phyloP scores from a whole-genome alignment of 352 stramenopile genomes.

The Phytophthora macrochlamydospora region DNA sequence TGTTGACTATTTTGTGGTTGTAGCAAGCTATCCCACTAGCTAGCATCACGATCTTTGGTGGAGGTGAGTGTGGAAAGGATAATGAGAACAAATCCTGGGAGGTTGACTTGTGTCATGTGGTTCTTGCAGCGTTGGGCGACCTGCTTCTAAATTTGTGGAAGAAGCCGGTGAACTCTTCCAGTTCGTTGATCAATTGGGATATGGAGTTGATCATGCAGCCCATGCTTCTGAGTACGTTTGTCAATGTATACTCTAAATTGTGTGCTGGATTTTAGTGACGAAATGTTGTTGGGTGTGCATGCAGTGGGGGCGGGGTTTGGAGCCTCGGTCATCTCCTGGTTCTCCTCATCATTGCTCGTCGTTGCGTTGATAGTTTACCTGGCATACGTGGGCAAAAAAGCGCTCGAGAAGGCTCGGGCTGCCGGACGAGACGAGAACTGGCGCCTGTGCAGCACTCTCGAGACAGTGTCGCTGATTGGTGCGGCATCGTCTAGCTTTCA shows the following conservation, averaged over 20 bases:
- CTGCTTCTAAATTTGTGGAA: slow-evolving; percentile 42
- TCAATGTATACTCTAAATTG: not conserved
- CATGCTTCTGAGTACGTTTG: slow-evolving; percentile 49
- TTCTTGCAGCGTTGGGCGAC: slow-evolving; percentile 32
- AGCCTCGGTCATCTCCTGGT: slow-evolving; percentile 87
- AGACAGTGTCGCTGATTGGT: slow-evolving; percentile 36
- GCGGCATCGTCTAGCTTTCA: slow-evolving; percentile 34
- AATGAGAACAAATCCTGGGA: not conserved
- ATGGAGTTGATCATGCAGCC: slow-evolving; percentile 95
- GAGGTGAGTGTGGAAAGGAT: slow-evolving; percentile 27
- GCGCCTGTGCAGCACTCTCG: slow-evolving; percentile 34
- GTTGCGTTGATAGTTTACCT: slow-evolving; percentile 87
- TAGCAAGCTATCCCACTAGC: slow-evolving; percentile 89
- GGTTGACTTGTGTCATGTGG: not conserved
- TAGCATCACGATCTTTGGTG: slow-evolving; percentile 92
- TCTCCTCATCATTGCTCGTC: slow-evolving; percentile 81
- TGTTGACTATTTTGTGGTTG: not conserved
- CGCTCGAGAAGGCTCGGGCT: slow-evolving; percentile 73
- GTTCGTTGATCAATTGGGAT: slow-evolving; percentile 94
- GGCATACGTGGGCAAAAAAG: slow-evolving; percentile 73
- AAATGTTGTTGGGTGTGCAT: not conserved
- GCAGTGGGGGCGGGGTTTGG: slow-evolving; percentile 54
- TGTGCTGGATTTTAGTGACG: not conserved
- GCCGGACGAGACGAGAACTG: slow-evolving; percentile 85
- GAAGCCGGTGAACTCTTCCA: slow-evolving; percentile 35